Conservation (phyloP, 2,329 filamentous ascomycete genomes). For the Epichloe aotearoae region DNA sequence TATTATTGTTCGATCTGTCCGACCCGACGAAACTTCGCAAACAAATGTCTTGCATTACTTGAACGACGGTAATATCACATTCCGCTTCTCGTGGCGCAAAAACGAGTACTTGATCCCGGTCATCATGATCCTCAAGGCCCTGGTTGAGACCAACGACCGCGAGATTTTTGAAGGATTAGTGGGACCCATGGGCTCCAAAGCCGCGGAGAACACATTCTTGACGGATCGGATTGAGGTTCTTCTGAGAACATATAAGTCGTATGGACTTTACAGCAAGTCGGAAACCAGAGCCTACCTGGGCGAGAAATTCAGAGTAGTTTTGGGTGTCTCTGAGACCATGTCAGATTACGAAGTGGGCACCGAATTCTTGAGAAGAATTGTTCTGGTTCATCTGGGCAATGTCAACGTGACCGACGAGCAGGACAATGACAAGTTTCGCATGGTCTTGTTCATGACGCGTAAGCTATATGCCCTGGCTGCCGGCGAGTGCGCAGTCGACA, state of each 20-base stretch:
- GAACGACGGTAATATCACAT: slow-evolving; percentile 88
- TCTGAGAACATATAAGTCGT: slow-evolving; percentile 84
- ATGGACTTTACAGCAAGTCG: slow-evolving; percentile 66
- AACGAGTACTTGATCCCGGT: slow-evolving; percentile 92
- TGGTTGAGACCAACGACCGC: slow-evolving; percentile 90
- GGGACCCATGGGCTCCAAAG: slow-evolving; percentile 61
- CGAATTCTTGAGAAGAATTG: slow-evolving; percentile 80
- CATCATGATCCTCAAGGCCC: slow-evolving; percentile 91
- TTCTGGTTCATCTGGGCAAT: slow-evolving; percentile 83
- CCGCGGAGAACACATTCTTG: slow-evolving; percentile 77
- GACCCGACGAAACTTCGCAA: slow-evolving; percentile 95
- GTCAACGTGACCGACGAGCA: slow-evolving; percentile 71
- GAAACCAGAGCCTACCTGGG: slow-evolving; percentile 81
- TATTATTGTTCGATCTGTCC: slow-evolving; percentile 81
- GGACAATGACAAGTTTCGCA: slow-evolving; percentile 83
- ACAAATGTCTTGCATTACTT: slow-evolving; percentile 96
- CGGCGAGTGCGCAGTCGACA: slow-evolving; percentile 85
- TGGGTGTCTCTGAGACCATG: slow-evolving; percentile 73
- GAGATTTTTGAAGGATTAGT: slow-evolving; percentile 94
- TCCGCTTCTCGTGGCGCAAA: slow-evolving; percentile 96
- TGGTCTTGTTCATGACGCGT: slow-evolving; percentile 89
- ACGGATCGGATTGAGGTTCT: slow-evolving; percentile 89
- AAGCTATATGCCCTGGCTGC: slow-evolving; percentile 91
- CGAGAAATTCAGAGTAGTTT: slow-evolving; percentile 77
- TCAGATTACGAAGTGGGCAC: slow-evolving; percentile 80